phyloP scores from a whole-genome alignment of 1,284 basidiomycete genomes.

The Papiliotrema flavescens region DNA sequence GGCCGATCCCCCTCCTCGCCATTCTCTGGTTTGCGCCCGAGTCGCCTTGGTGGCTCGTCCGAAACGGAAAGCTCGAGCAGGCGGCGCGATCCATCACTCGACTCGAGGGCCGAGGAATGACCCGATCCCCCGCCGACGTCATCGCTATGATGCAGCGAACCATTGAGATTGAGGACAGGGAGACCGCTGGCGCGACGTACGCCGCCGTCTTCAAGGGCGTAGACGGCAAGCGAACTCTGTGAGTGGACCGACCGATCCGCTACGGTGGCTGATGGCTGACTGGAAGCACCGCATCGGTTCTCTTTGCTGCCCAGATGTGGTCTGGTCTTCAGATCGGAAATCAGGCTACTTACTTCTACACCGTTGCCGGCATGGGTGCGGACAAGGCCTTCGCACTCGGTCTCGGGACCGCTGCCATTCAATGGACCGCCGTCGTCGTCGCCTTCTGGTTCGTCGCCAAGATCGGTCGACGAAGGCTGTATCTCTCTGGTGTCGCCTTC shows the following conservation, averaged over 20 bases:
- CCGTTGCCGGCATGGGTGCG: slow-evolving; percentile 7
- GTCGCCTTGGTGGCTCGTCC: slow-evolving; percentile 15
- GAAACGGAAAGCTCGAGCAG: slow-evolving; percentile 30
- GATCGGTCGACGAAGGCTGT: slow-evolving; percentile 50
- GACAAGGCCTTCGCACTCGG: slow-evolving; percentile 39
- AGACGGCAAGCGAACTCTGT: slow-evolving; percentile 46
- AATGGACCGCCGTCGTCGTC: slow-evolving; percentile 26
- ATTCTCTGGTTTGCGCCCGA: slow-evolving; percentile 38
- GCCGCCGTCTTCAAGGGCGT: slow-evolving; percentile 49
- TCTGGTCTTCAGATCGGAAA: slow-evolving; percentile 36
- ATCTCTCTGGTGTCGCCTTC: slow-evolving; percentile 44
- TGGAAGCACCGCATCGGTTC: not conserved
- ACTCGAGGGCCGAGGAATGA: slow-evolving; percentile 13
- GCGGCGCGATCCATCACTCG: slow-evolving; percentile 37
- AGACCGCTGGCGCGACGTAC: slow-evolving; percentile 36
- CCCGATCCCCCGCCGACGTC: slow-evolving; percentile 23
- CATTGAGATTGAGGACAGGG: slow-evolving; percentile 46
- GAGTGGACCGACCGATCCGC: not conserved
- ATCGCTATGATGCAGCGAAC: slow-evolving; percentile 48
- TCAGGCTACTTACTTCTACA: slow-evolving; percentile 39
- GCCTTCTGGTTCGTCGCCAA: slow-evolving; percentile 42
- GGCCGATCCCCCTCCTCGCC: slow-evolving; percentile 38
- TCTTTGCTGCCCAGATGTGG: slow-evolving; percentile 27
- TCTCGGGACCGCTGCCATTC: slow-evolving; percentile 36
- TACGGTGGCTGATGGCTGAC: slow-evolving; percentile 8